Percentiles rank a stretch among this genome's conserved stretches.
These are phyloP conservation scores for Fusarium zealandicum DNA, from an alignment of 2,329 filamentous ascomycete species.

Conservation along the genomic window DNA sequence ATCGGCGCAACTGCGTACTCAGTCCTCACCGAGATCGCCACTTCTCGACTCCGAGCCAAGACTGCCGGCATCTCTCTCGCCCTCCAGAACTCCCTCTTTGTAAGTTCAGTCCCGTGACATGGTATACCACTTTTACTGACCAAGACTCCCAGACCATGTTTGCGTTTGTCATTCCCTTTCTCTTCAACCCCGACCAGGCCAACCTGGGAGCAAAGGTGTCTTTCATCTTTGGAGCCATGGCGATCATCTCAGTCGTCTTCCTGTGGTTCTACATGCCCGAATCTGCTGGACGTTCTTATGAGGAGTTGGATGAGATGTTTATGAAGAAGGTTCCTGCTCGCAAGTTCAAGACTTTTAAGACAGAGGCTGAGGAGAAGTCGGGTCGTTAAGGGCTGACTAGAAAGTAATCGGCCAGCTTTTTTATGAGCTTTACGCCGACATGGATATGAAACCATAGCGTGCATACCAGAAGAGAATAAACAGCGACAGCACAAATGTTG, in stretches of 20 bases:
- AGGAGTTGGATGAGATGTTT: slow-evolving; percentile 42
- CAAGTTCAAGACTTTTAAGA: slow-evolving; percentile 37
- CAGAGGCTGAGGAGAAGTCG: slow-evolving; percentile 21
- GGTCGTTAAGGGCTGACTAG: background rate
- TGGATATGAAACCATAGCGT: too few relatives aligned
- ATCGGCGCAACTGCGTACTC: slow-evolving; percentile 33
- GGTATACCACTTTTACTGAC: background rate
- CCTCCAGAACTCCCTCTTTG: slow-evolving; percentile 23
- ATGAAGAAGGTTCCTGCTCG: slow-evolving; percentile 37
- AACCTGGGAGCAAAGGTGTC: slow-evolving; percentile 33
- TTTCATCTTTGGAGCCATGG: slow-evolving; percentile 46
- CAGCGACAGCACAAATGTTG: too few relatives aligned
- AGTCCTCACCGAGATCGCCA: slow-evolving; percentile 27
- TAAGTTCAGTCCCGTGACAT: slow-evolving; percentile 6
- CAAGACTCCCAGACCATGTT: slow-evolving; percentile 19
- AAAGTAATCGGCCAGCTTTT: too few relatives aligned
- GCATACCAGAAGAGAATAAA: too few relatives aligned
- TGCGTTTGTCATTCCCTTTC: slow-evolving; percentile 33
- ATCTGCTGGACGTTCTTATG: slow-evolving; percentile 36
- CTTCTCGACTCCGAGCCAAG: slow-evolving; percentile 29
- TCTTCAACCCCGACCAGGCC: slow-evolving; percentile 33
- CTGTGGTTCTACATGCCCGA: slow-evolving; percentile 50
- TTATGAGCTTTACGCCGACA: too few relatives aligned
- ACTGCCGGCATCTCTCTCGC: slow-evolving; percentile 28
- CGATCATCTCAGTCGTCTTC: slow-evolving; percentile 43